Evolutionary conservation across 1,284 basidiomycete species (phyloP).

Genomic region (Tilletia caries): DNA sequence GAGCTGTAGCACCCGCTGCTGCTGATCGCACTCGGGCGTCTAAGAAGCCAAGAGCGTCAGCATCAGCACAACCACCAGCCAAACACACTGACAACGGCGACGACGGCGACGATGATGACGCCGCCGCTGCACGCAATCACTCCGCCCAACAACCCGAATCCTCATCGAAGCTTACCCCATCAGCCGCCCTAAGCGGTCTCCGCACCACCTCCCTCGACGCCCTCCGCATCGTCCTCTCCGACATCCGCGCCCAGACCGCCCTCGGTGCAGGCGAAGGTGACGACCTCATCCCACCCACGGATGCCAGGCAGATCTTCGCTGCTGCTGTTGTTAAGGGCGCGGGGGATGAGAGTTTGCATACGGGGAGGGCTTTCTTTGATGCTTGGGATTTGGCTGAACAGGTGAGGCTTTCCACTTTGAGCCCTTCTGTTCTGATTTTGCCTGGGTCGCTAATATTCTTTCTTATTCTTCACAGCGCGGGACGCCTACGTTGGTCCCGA

Average conservation of each 20-base stretch:
- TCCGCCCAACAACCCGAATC: too few species aligned
- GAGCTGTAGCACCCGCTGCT: not conserved
- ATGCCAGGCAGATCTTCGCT: conserved; percentile 18
- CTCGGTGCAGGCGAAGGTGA: conserved; percentile 15
- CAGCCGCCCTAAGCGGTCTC: conserved; percentile 7
- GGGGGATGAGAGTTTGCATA: not conserved
- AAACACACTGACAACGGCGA: too few species aligned
- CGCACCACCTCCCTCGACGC: conserved; percentile 22
- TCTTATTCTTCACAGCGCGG: not conserved
- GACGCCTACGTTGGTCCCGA: conserved; percentile 27
- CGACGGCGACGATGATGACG: too few species aligned
- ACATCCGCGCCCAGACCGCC: conserved; percentile 13
- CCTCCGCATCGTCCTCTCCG: conserved; percentile 13
- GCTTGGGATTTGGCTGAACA: conserved; percentile 25
- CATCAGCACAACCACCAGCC: too few species aligned
- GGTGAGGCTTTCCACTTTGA: conserved; percentile 3
- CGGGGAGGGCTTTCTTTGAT: conserved; percentile 17
- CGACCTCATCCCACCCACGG: conserved; percentile 17
- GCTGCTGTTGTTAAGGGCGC: conserved; percentile 10
- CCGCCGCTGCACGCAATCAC: too few species aligned
- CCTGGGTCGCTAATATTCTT: not conserved
- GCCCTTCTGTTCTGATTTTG: not conserved
- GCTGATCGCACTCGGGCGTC: not conserved
- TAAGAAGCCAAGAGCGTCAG: too few species aligned
- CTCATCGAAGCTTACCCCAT: not conserved